These are phyloP conservation scores for Globisporangium acanthophoron DNA, from an alignment of 352 stramenopile genomes.

Conservation along the genomic window DNA sequence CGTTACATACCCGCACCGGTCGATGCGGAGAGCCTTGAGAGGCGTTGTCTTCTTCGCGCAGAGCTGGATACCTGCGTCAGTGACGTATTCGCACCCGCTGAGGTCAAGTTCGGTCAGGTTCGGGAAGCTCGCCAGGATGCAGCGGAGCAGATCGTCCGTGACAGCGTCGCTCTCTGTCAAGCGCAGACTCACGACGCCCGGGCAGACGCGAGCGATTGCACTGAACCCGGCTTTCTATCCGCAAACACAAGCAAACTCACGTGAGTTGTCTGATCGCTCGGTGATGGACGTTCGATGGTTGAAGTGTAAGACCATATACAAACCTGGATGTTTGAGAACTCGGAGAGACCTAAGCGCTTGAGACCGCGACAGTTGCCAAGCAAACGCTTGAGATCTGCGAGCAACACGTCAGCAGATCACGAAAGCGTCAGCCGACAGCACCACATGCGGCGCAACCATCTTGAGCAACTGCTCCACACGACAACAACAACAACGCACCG, in stretches of 20 bases:
- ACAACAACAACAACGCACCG: slow-evolving; percentile 19
- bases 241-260: not conserved
- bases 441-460: too few species aligned
- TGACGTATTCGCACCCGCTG: slow-evolving; percentile 44
- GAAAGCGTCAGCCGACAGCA: not conserved
- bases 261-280: not conserved
- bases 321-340: slow-evolving; percentile 32
- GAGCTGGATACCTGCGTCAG: slow-evolving; percentile 34
- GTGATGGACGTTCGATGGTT: not conserved
- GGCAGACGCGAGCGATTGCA: slow-evolving; percentile 20
- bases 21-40: slow-evolving; percentile 37
- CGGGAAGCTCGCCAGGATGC: slow-evolving; percentile 27
- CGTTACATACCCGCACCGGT: slow-evolving; percentile 36
- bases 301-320: slow-evolving; percentile 7
- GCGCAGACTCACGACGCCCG: slow-evolving; percentile 24
- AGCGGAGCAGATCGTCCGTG: slow-evolving; percentile 47
- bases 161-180: slow-evolving; percentile 40
- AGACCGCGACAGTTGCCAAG: slow-evolving; percentile 35
- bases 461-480: not conserved
- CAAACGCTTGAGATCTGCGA: slow-evolving; percentile 30
- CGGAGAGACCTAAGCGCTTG: slow-evolving; percentile 28
- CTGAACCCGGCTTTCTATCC: slow-evolving; percentile 46
- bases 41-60: slow-evolving; percentile 31
- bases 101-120: slow-evolving; percentile 40
- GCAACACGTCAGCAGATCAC: not conserved